Conservation (phyloP, 352 stramenopile genomes). For the Globisporangium barbulae region DNA sequence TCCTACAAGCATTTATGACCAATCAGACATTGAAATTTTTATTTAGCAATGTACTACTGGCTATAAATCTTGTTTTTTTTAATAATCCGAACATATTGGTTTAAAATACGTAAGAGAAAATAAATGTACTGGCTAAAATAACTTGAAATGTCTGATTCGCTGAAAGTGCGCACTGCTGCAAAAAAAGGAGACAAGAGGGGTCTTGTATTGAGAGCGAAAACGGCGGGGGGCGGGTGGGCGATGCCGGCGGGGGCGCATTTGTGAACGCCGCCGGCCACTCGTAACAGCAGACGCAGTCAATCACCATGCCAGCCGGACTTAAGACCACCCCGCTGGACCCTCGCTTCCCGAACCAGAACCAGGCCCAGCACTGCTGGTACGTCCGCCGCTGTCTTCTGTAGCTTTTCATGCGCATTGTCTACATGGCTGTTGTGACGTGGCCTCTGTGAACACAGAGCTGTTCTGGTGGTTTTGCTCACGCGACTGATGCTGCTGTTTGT, state of each 20-base stretch:
- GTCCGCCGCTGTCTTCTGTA: neutral
- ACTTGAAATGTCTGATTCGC: constrained; percentile 18
- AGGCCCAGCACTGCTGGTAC: constrained; percentile 85
- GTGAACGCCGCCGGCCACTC: constrained; percentile 15
- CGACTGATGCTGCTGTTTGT: constrained; percentile 3
- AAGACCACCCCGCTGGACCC: constrained; percentile 86
- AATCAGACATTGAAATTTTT: too few species aligned
- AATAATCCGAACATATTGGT: constrained; percentile 3
- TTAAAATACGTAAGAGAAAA: neutral
- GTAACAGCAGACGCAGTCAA: constrained; percentile 10
- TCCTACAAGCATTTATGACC: neutral
- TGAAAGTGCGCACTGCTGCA: constrained; percentile 25
- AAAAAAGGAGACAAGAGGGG: constrained; percentile 28
- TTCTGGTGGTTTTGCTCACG: constrained; percentile 4
- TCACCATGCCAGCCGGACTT: constrained; percentile 55
- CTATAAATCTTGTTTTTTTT: neutral
- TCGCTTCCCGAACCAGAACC: constrained; percentile 87
- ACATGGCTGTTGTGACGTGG: neutral
- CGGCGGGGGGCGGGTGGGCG: neutral
- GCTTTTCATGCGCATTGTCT: neutral
- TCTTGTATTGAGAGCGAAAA: constrained; percentile 9
- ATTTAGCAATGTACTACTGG: neutral
- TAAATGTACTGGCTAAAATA: constrained; percentile 21
- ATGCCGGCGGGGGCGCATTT: constrained; percentile 15
- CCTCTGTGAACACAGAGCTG: neutral